Conservation (phyloP, 2,329 filamentous ascomycete species). For the Cladosporium austrohemisphaericum region DNA sequence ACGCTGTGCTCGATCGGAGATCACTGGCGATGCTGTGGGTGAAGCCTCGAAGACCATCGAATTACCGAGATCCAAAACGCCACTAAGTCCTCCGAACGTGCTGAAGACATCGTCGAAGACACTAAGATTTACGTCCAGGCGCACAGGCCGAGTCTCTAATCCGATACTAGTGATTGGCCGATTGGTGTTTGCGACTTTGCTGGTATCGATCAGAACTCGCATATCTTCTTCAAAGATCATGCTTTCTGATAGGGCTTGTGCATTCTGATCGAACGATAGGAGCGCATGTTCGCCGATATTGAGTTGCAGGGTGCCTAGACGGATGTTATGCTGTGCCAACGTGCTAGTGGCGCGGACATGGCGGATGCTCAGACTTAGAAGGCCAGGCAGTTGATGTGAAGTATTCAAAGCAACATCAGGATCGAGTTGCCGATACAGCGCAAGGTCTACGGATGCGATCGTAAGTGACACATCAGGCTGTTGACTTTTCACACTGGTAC, state of each 20-base stretch:
- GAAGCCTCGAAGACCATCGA: conserved; percentile 76
- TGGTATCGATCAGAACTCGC: conserved; percentile 16
- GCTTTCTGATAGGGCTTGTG: conserved; percentile 4
- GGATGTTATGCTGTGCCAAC: not conserved
- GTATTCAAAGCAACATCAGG: not conserved
- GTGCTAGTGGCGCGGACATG: not conserved
- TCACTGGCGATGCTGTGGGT: conserved; percentile 34
- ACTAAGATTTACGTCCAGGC: conserved; percentile 72
- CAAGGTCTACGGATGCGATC: not conserved
- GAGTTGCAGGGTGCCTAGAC: conserved; percentile 3
- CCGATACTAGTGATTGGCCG: conserved; percentile 45
- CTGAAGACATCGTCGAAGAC: conserved; percentile 64
- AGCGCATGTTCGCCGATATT: conserved; percentile 24
- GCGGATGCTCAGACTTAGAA: not conserved
- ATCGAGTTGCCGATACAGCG: not conserved
- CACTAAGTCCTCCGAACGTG: conserved; percentile 86
- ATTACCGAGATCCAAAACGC: conserved; percentile 80
- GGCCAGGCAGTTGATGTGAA: not conserved
- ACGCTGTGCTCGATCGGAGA: conserved; percentile 42
- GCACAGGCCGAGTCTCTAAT: conserved; percentile 71
- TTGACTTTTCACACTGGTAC: not conserved
- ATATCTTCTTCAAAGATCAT: conserved; percentile 9
- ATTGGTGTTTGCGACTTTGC: conserved; percentile 20
- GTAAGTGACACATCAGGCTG: not conserved
- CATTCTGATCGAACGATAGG: conserved; percentile 22